Conservation (phyloP, 352 stramenopile species). For the Globisporangium nagaii region DNA sequence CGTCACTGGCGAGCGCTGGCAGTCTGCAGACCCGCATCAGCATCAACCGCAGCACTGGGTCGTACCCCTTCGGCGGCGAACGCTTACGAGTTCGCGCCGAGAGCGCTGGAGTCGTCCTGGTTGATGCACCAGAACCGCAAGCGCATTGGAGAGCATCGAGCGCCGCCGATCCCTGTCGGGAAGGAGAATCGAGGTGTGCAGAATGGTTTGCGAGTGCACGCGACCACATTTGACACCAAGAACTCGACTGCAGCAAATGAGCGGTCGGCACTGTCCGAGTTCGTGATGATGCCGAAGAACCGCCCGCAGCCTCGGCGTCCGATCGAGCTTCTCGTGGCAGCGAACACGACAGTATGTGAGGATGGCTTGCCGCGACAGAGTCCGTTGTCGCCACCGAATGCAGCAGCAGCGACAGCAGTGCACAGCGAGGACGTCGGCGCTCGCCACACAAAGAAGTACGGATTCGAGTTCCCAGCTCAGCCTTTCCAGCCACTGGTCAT, state of each 20-base stretch:
- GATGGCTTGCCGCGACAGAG: not conserved
- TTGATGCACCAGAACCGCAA: not conserved
- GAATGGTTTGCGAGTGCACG: not conserved
- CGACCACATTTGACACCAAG: not conserved
- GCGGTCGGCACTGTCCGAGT: constrained; percentile 16
- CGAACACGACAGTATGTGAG: not conserved
- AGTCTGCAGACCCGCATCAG: not conserved
- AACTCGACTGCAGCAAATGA: no score
- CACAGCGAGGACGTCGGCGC: not conserved
- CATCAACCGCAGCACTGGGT: not conserved
- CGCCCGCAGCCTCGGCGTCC: constrained; percentile 31
- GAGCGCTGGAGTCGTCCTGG: not conserved
- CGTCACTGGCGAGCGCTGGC: constrained; percentile 13
- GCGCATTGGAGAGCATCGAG: not conserved
- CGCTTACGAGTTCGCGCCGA: not conserved
- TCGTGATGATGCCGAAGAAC: constrained; percentile 25
- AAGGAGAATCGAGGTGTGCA: constrained; percentile 3
- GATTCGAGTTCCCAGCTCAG: constrained; percentile 7
- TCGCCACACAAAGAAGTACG: constrained; percentile 8
- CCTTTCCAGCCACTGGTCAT: constrained; percentile 3
- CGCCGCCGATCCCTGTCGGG: not conserved
- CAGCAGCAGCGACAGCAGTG: not conserved
- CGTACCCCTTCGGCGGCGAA: no score
- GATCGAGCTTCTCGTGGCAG: constrained; percentile 21
- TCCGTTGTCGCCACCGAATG: not conserved